These are phyloP conservation scores for Venturia nashicola DNA, from an alignment of 2,329 filamentous ascomycete genomes.

Conservation along the genomic window DNA sequence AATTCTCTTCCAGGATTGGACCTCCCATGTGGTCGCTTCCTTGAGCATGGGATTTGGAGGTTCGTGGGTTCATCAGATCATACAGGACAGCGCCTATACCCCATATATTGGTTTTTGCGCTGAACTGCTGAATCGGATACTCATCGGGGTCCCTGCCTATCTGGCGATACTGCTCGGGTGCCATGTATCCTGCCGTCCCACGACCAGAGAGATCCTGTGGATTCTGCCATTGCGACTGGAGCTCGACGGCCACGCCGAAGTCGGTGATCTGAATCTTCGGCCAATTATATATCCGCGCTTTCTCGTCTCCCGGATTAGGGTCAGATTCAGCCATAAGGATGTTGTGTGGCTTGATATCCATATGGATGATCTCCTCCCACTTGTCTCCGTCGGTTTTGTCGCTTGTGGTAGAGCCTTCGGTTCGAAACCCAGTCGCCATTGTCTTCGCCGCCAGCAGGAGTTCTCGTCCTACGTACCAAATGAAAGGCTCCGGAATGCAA, in stretches of 20 bases:
- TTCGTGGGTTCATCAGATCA: background rate
- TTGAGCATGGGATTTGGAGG: background rate
- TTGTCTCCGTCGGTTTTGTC: background rate
- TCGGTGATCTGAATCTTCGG: background rate
- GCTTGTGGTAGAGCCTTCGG: background rate
- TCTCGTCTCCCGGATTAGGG: background rate
- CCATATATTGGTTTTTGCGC: background rate
- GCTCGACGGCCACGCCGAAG: background rate
- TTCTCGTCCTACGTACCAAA: background rate
- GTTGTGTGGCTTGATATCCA: background rate
- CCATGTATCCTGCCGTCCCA: background rate
- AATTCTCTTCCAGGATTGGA: background rate
- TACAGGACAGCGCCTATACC: background rate
- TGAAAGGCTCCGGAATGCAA: constrained; percentile 1
- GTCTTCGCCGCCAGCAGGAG: background rate
- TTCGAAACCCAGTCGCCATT: background rate
- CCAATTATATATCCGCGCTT: background rate
- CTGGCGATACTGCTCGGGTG: background rate
- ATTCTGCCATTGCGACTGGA: background rate
- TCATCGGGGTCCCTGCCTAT: background rate
- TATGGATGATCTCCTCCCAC: background rate
- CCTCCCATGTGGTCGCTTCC: background rate
- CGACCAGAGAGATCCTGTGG: background rate
- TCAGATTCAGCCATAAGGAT: background rate
- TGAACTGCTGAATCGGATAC: background rate